A percentile compares a stretch with the other conserved stretches of the same genome.
Conservation (phyloP, 371 early-diverging fungal species). For the Lichtheimia hyalospora region DNA sequence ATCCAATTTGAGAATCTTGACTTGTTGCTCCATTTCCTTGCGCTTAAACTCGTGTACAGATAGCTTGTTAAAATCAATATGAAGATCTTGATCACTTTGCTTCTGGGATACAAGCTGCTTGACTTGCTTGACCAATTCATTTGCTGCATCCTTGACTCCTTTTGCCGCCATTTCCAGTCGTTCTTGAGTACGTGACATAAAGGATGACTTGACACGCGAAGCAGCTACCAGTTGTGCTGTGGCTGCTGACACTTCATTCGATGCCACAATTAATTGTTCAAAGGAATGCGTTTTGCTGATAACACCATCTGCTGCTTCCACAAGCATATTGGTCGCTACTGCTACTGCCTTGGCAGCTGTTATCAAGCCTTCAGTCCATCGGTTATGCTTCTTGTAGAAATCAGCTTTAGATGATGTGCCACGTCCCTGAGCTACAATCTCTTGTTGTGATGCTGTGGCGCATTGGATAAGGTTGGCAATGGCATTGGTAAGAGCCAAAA, state of each 20-base stretch:
- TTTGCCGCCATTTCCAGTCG: conserved; percentile 90
- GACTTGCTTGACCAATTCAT: conserved; percentile 91
- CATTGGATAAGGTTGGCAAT: conserved; percentile 93
- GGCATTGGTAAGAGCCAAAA: conserved; percentile 91
- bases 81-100: conserved; percentile 38
- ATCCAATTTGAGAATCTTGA: conserved; percentile 92
- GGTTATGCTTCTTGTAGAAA: conserved; percentile 98
- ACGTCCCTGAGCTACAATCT: conserved; percentile 93
- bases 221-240: conserved; percentile 98
- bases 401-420: conserved; percentile 84
- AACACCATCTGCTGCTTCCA: conserved; percentile 95
- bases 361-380: conserved; percentile 98
- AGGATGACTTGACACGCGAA: conserved; percentile 90
- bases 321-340: conserved; percentile 85
- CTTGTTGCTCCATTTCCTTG: conserved; percentile 97
- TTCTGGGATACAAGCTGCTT: conserved; percentile 81
- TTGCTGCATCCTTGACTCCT: conserved; percentile 90
- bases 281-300: conserved; percentile 87
- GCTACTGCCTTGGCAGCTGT: conserved; percentile 97
- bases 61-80: conserved; percentile 74
- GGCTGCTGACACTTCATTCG: conserved; percentile 93
- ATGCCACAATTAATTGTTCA: conserved; percentile 95
- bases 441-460: conserved; percentile 93
- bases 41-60: conserved; percentile 92
- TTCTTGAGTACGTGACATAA: conserved; percentile 90